Evolutionary conservation across 2,329 filamentous ascomycete species (phyloP), one percentile per base, ranked within the genome.

Genomic region (Pyricularia sp.): DNA sequence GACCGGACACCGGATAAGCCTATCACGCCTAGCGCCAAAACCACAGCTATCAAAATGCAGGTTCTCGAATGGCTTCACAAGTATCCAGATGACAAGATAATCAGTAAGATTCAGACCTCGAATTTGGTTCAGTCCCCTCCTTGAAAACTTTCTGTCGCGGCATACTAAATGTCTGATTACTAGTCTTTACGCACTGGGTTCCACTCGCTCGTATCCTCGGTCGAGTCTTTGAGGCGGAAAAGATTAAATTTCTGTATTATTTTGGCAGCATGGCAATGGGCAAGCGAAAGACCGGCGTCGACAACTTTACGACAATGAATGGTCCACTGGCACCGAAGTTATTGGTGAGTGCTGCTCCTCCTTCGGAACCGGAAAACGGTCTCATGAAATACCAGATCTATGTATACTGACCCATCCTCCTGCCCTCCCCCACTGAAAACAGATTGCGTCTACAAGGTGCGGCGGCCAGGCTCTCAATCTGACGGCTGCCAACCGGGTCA

Each of bases 401-500:
- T 49, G 19, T 49, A 49, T 49, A 49, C 40, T 49, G 40, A 49
- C 40, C 4, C n/a, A 4, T 0, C n/a, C 19, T 3, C n/a, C 13
- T n/a, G 8, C 7, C 3, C 4, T 8, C 10, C 44, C 6, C 40
- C 65, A 65, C 59, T 35, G 65, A 1, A 65, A 31, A 13, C 53
- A 79, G 75, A 65, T 81, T 3, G 66, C 73, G 0, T 74, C 75
- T 0, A 66, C 79, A 40, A 70, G 66, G 19, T 74, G 72, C 16
- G 75, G 77, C 1, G 73, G 73, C 0, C 73, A 77, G 13, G 75
- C 73, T 30, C 75, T 78, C 63, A 80, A 81, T 55, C 66, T 82
- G 0, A 75, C 71, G 0, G 72, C 67, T 2, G 79, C 78, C 1
- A 84, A 83, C 62, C 78, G 82, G 3, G 80, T 84, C 26, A 83